Base-by-base conservation (phyloP, 768 basidiomycete genomes). In the Amanita jacksonii region DNA sequence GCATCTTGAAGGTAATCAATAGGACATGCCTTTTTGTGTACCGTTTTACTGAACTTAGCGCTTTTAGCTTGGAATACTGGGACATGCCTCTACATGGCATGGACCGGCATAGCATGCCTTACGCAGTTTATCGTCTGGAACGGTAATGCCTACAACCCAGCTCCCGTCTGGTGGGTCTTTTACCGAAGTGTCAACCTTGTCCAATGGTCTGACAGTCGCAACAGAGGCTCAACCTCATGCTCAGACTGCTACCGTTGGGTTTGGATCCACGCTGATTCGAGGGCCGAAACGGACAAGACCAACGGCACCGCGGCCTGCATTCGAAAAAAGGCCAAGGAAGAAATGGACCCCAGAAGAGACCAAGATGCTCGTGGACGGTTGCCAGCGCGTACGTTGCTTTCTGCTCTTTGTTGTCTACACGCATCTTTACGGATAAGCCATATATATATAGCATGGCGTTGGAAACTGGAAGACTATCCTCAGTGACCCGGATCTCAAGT, bases 181-280 rank as follows among this genome's bases (percentile, higher is more conserved):
- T 69, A 96, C 92, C 34, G 81, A 97, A 65, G 79, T 90, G 48
- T 84, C 92, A 20, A 94, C 90, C 4, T 83, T 99, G 43, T 72
- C 88, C 9, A 97, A 96, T 69, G 96, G 96, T 48, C 72, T 99
- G 46, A 94, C 91, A 10, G 82, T 98, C 52, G 93, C 93, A 38
- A 94, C 92, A 1, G 91, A 94, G 64, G 67, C 85, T 6, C 86
- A 91, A 49, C 75, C 88, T 3, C 83, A 88, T 61, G 84, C 90
- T 3, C 86, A 93, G 66, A 98, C 96, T 0, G 92, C 93, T 6
- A 99, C 94, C n/a, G 91, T 97, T 27, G 96, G 96, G 85, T 98
- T 48, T 99, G 92, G 92, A 94, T 99, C 56, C 94, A 98, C 61
- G 94, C 96, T 47, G 96, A 96, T 51, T 92, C 89, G 51, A 79